Base-by-base conservation (phyloP, 768 basidiomycete species). In the Coprinopsis sp. region DNA sequence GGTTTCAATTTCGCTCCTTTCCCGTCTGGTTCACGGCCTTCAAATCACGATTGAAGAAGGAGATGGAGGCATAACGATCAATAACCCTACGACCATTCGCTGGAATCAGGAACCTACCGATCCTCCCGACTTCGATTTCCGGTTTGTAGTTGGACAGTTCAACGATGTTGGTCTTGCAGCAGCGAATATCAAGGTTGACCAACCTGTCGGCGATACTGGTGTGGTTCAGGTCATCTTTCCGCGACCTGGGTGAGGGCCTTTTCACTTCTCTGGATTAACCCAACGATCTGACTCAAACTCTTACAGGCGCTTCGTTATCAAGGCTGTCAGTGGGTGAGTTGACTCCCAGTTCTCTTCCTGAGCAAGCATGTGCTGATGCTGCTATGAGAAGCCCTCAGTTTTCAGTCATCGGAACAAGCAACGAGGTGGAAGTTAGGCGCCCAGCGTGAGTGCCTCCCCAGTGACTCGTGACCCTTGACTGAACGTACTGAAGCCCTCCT, bases 91-190 rank as follows among this genome's bases (percentile, higher is more conserved):
- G 29, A 29, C 28, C 12, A 37, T 47, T 16, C 25, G 27, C 16
- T 47, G 46, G 46, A 10, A 25, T 3, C 34, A 37, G 16, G 46
- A 47, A 18, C 36, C 37, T 28, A 11, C 14, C 27, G 46, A 47
- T 18, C 46, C 46, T 18, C 46, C 37, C 16, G 36, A 27, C 4
- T 47, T 47, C 46, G 46, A 47, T 27, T 39, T 47, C 14, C 46
- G 46, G 4, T 47, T 47, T 37, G 46, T 47, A 8, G 29, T 47
- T 14, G 16, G 31, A 3, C 24, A 37, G 27, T 21, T n/a, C n/a
- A 10, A 13, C 13, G 30, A 49, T 44, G 22, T 36, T 6, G 48
- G 48, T 8, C 40, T 49, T n/a, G 47, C 39, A 5, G 6, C 2
- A 19, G 48, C 48, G 22, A 49, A 44, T 23, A 43, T 43, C 40